phyloP scores from a whole-genome alignment of 2,329 filamentous ascomycete genomes.

The Aspergillus viridinutans region DNA sequence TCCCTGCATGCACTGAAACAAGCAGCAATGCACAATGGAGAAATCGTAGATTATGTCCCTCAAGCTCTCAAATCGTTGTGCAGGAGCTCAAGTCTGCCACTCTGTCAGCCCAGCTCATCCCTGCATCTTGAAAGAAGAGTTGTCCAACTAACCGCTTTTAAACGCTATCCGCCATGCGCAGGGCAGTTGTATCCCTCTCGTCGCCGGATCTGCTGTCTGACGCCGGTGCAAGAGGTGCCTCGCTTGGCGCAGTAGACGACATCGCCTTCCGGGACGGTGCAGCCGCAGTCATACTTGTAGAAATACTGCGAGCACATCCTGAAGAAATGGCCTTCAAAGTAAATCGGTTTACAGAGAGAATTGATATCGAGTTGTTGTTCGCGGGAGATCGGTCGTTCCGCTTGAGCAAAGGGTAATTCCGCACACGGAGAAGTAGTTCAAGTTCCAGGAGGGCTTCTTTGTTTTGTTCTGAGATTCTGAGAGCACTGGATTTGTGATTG shows the following conservation, averaged over 20 bases:
- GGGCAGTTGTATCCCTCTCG: conserved; percentile 33
- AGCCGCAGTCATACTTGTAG: conserved; percentile 36
- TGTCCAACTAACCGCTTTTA: neutral
- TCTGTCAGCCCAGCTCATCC: neutral
- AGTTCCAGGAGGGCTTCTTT: neutral
- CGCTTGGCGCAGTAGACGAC: conserved; percentile 32
- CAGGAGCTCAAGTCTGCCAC: neutral
- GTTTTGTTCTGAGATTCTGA: neutral
- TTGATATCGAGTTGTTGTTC: neutral
- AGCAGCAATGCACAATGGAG: neutral
- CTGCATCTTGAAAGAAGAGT: neutral
- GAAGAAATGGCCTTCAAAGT: neutral
- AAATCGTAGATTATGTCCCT: neutral
- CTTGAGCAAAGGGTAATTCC: neutral
- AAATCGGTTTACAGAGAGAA: neutral
- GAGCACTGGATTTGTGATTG: neutral
- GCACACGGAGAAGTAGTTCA: neutral
- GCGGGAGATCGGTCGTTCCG: neutral
- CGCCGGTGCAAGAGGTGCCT: conserved; percentile 28
- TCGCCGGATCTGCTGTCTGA: conserved; percentile 29
- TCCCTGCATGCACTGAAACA: neutral
- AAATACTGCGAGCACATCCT: conserved; percentile 38
- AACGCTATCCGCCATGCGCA: conserved; percentile 22
- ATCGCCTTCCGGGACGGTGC: conserved; percentile 29
- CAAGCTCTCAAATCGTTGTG: neutral